Evolutionary conservation across 2,329 filamentous ascomycete species (phyloP).

Genomic region (Colletotrichum euphorbiae): DNA sequence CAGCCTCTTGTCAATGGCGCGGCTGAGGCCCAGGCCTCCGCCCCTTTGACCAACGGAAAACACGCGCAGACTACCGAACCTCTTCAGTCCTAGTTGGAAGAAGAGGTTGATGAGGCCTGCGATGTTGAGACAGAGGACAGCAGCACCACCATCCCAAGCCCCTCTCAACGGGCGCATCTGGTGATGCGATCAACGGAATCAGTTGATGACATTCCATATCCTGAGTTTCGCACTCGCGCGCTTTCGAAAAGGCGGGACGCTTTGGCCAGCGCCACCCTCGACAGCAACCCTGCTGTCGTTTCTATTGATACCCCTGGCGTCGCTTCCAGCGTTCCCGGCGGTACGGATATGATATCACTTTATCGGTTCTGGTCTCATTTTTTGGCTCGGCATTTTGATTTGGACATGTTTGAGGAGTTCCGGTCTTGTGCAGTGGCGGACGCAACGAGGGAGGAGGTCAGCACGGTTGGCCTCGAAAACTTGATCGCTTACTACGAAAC

Average conservation of each 20-base stretch:
- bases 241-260: conserved; percentile 52
- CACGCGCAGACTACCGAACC: conserved; percentile 41
- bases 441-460: conserved; percentile 55
- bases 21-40: conserved; percentile 42
- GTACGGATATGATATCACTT: conserved; percentile 69
- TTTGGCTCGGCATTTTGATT: conserved; percentile 79
- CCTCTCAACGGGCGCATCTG: conserved; percentile 33
- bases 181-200: conserved; percentile 32
- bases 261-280: conserved; percentile 41
- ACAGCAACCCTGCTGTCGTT: conserved; percentile 42
- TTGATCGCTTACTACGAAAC: conserved; percentile 72
- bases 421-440: conserved; percentile 75
- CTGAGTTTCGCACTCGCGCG: conserved; percentile 53
- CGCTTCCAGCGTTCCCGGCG: conserved; percentile 6
- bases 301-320: conserved; percentile 51
- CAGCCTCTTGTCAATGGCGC: conserved; percentile 41
- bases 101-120: conserved; percentile 31
- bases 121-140: conserved; percentile 12
- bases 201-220: conserved; percentile 43
- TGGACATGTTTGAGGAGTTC: conserved; percentile 81
- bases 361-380: conserved; percentile 83
- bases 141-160: conserved; percentile 17
- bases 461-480: conserved; percentile 68
- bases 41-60: conserved; percentile 46
- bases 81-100: conserved; percentile 41